Evolutionary conservation across 225 moss, liverwort and hornwort genomes (phyloP), one percentile per base, ranked within the genome.

Genomic region (Pseudisothecium myosuroides): DNA sequence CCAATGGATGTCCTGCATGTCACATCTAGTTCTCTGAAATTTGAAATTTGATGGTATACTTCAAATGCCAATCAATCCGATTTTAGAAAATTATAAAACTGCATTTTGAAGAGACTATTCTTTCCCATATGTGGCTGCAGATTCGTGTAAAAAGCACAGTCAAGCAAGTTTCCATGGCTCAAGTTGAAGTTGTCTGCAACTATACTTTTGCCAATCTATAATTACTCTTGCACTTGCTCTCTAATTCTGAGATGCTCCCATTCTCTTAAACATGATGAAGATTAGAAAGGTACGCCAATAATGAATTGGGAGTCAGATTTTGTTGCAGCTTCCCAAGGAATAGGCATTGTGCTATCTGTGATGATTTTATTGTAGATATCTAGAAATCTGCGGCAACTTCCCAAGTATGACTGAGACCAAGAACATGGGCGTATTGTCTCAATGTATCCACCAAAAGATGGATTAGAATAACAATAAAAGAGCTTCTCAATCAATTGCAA

Each of bases 111-210:
- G 3, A 68, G 12, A 68, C 13, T 7, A 68, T 22, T 7, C 15
- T 4, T 10, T 27, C 15, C 1, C 43, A 14, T 1, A 9, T 41
- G 16, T 43, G 2, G 16, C 3, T 27, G 1, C 1, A 72, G 8
- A 16, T 72, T 72, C 16, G 9, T 15, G 3, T 43, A 9, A 43
- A 43, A 27, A 43, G 5, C 41, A 9, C 0, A 43, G 7, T 15
- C 0, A 2, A 1, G 5, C 1, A 72, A 43, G 5, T 43, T 43
- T 43, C 5, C 1, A 0, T 9, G 9, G 27, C 5, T 72, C 16
- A 72, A 72, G 5, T 14, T 43, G 43, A 72, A 16, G 8, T 3
- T 72, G 9, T 41, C 0, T 41, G 1, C 0, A 71, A 1, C 5
- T 72, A 0, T 16, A 41, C 0, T 27, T 5, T 15, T 0, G 13